A percentile compares a stretch with the other conserved stretches of the same genome.
Conservation (phyloP, 345 rosid genomes). For the Euphorbia pulcherrima region DNA sequence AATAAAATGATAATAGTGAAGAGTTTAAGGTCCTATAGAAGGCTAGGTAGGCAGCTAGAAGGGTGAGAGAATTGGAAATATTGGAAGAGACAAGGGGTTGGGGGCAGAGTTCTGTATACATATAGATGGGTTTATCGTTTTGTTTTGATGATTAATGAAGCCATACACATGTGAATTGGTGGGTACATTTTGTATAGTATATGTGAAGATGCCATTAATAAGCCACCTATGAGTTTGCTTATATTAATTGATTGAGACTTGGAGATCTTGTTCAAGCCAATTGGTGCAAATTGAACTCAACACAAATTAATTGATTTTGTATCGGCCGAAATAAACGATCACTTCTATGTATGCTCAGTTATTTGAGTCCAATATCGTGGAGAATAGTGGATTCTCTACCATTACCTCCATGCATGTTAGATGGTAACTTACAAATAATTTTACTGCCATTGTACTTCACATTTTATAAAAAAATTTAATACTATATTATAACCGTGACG, state of each 20-base stretch:
- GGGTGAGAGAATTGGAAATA: constrained; percentile 9
- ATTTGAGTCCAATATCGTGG: too few species aligned
- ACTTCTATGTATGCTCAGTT: too few species aligned
- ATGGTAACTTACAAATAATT: too few species aligned
- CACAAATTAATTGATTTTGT: too few species aligned
- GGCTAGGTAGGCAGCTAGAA: background rate
- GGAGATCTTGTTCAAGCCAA: background rate
- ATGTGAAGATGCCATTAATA: constrained; percentile 20
- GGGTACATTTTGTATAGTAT: constrained; percentile 49
- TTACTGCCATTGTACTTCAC: too few species aligned
- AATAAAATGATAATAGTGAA: background rate
- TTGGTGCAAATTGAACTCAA: too few species aligned
- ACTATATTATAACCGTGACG: too few species aligned
- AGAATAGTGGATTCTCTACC: too few species aligned
- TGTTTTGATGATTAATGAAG: constrained; percentile 47
- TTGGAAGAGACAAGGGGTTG: constrained; percentile 34
- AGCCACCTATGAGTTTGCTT: background rate
- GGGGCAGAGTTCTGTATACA: constrained; percentile 23
- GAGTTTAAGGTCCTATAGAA: background rate
- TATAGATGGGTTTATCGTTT: constrained; percentile 40
- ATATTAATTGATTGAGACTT: background rate
- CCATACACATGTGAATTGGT: constrained; percentile 59
- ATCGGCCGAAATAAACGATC: too few species aligned
- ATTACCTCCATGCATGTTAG: too few species aligned
- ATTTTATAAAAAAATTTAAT: too few species aligned